Evolutionary conservation across 805 yeast genomes (phyloP), one percentile per base, ranked within the genome.

Genomic region (Candida fluviatilis): DNA sequence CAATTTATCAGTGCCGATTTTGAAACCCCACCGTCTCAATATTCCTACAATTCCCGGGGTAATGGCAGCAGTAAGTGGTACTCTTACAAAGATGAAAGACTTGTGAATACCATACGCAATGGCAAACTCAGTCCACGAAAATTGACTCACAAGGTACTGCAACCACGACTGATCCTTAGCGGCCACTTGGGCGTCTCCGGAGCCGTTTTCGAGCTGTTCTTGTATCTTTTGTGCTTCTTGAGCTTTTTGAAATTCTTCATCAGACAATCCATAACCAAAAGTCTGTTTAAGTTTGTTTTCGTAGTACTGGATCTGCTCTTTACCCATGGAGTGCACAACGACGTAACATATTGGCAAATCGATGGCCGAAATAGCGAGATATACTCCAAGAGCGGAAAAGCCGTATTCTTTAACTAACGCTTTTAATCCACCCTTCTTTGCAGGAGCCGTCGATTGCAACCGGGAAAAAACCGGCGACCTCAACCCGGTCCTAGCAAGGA

Each of bases 41-140:
- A 66, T 55, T 37, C 60, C 67, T 4, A 88, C 95, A 2, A 88
- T 72, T 1, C 78, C 55, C 4, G 99, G 99, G 0, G 97, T 89
- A 10, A 90, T 74, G 2, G 95, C 95, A 0, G 96, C 96, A 0
- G 97, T 84, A 21, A 88, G 59, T 11, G 99, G 99, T 4, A 93
- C 66, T 45, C 99, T 75, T 30, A 93, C 74, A 43, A 91, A 77
- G 17, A 91, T 75, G 45, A 93, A 71, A 4, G 90, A 77, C 64
- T 93, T 93, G 67, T 93, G 98, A 33, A 93, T 66, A 2, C 96
- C 96, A 57, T 93, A 93, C 0, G 98, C 98, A 37, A 93, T 75
- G 10, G 85, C 80, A 49, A 88, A 78, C 60, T 91, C 97, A 0
- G 97, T 84, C 72, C 86, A 68, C 56, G 54, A 88, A 57, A 39